These are phyloP conservation scores for Thielaviopsis euricoi DNA, from an alignment of 2,329 filamentous ascomycete genomes.

Conservation along the genomic window DNA sequence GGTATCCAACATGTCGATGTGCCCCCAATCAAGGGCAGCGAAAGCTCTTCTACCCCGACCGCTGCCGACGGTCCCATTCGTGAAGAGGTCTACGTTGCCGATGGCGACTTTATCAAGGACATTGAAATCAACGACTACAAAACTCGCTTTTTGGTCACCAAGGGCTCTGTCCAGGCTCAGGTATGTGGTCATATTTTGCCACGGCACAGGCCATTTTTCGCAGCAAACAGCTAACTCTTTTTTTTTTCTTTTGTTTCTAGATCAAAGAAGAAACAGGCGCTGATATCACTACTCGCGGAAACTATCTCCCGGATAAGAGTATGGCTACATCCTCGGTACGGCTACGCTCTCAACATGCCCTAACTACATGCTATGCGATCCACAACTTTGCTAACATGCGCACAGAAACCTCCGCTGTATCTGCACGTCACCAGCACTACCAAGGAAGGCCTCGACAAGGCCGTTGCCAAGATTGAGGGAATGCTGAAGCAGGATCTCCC, in stretches of 20 bases:
- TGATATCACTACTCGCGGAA: constrained; percentile 96
- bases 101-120: constrained; percentile 96
- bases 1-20: constrained; percentile 83
- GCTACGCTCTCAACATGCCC: constrained; percentile 12
- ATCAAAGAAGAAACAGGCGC: constrained; percentile 99
- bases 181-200: constrained; percentile 41
- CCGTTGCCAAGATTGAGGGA: constrained; percentile 77
- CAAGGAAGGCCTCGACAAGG: constrained; percentile 81
- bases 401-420: constrained; percentile 78
- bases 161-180: constrained; percentile 96
- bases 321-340: constrained; percentile 88
- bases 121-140: constrained; percentile 97
- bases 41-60: constrained; percentile 20
- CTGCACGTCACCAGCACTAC: constrained; percentile 87
- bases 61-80: constrained; percentile 41
- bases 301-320: constrained; percentile 91
- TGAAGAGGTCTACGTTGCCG: constrained; percentile 81
- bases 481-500: constrained; percentile 93
- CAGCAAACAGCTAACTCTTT: neutral
- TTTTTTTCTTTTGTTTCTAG: constrained; percentile 49
- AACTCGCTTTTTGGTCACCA: constrained; percentile 93
- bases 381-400: neutral
- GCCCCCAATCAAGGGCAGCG: constrained; percentile 48
- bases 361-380: neutral
- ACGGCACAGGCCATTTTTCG: neutral